Evolutionary conservation across 768 basidiomycete genomes (phyloP), one percentile per base, ranked within the genome.

Genomic region (Collybiopsis luxurians): DNA sequence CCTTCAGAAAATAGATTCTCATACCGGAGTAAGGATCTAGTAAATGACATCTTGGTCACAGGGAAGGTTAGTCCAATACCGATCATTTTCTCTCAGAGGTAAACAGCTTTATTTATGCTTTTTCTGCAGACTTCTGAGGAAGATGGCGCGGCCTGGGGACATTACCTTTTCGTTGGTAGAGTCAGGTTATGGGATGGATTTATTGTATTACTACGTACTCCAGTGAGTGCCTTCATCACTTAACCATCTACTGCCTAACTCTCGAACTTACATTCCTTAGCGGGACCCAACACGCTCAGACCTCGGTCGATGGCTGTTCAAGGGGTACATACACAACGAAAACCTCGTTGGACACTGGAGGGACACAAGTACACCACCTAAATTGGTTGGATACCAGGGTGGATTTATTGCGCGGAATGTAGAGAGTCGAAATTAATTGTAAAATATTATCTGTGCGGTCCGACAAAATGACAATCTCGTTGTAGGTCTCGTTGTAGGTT

Each of bases 311-410:
- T 83, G 75, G 79, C 63, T 83, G 51, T 82, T 82, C 52, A 79
- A 73, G 58, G 81, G 82, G 49, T 83, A 83, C 62, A 56, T 83
- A 44, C 74, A 83, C 51, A 73, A 72, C 60, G 66, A 69, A 27
- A 82, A 77, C 64, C 68, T 83, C 38, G 79, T 80, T 36, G 82
- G 82, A 34, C 72, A 79, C 21, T 82, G 82, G 82, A 75, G 82
- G 52, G 80, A 80, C 57, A 81, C 77, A 21, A 67, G 68, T 39
- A 82, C 76, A 0, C 64, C 67, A 24, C 63, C 67, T 17, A 65
- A 73, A 51, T 63, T 64, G 23, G 63, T 74, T n/a, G 81, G 82
- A n/a, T 75, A 72, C 51, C 79, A 79, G 66, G 79, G 82, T 42
- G 71, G 74, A 27, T 83, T 82, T 62, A 73, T 76, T 36, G 71